Evolutionary conservation across 2,329 filamentous ascomycete genomes (phyloP).

Genomic region (Huntiella omanensis): DNA sequence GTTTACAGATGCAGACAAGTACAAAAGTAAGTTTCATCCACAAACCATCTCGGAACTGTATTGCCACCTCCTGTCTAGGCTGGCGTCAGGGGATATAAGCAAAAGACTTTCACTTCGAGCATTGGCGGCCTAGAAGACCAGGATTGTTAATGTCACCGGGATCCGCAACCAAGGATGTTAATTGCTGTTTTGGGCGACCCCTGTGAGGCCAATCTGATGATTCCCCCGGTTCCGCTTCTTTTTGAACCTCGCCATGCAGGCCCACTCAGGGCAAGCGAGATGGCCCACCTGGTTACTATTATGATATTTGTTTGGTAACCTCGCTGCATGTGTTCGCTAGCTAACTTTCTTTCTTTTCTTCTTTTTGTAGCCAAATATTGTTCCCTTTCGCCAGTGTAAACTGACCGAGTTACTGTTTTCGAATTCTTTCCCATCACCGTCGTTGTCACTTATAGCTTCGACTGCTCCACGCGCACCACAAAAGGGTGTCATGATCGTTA

Average conservation of each 20-base stretch:
- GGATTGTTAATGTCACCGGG: too few species aligned
- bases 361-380: constrained; percentile 40
- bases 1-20: constrained; percentile 84
- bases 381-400: constrained; percentile 70
- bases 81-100: too few species aligned
- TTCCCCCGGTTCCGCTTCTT: background rate
- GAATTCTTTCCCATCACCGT: constrained; percentile 62
- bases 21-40: constrained; percentile 40
- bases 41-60: constrained; percentile 2
- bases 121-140: too few species aligned
- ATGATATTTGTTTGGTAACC: too few species aligned
- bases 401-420: constrained; percentile 71
- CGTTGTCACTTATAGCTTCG: constrained; percentile 22
- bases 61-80: too few species aligned
- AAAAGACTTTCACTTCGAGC: too few species aligned
- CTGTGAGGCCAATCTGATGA: background rate
- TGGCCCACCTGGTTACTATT: too few species aligned
- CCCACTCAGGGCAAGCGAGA: too few species aligned
- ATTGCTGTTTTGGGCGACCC: too few species aligned
- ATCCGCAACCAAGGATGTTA: too few species aligned
- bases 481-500: constrained; percentile 88
- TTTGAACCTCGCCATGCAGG: too few species aligned
- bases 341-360: background rate
- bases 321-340: background rate
- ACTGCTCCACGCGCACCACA: constrained; percentile 47